Percentiles rank a stretch among this genome's conserved stretches.
phyloP scores from a whole-genome alignment of 1,284 basidiomycete species.

The Heterobasidion occidentale region DNA sequence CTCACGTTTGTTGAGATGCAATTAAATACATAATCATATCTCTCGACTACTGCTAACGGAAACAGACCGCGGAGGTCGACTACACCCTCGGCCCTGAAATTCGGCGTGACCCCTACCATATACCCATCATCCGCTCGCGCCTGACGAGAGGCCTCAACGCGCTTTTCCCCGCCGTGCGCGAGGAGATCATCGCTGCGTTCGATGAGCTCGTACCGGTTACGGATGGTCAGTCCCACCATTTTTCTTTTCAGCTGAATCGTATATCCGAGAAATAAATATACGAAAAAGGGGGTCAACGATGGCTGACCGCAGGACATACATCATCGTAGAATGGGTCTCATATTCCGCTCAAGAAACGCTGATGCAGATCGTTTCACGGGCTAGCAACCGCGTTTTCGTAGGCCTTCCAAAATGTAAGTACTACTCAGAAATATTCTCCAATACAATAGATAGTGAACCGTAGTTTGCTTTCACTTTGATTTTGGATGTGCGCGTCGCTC shows the following conservation, averaged over 20 bases:
- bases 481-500: background rate
- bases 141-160: constrained; percentile 25
- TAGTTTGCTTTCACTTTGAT: no score
- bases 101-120: constrained; percentile 21
- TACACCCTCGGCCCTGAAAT: constrained; percentile 7
- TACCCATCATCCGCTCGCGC: constrained; percentile 20
- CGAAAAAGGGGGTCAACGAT: no score
- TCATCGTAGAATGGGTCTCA: constrained; percentile 30
- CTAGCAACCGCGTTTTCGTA: constrained; percentile 31
- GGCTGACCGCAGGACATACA: background rate
- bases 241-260: background rate
- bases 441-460: no score
- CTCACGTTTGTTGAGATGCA: background rate
- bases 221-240: background rate
- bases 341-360: constrained; percentile 24
- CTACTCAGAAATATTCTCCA: background rate
- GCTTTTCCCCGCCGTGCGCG: constrained; percentile 22
- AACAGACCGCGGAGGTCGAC: background rate
- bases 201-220: constrained; percentile 17
- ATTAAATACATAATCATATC: no score
- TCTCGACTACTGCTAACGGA: no score
- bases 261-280: no score
- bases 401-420: constrained; percentile 30
- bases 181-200: constrained; percentile 27
- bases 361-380: constrained; percentile 30